phyloP scores from a whole-genome alignment of 345 rosid species.

The thale cress (Arabidopsis thaliana) region DNA sequence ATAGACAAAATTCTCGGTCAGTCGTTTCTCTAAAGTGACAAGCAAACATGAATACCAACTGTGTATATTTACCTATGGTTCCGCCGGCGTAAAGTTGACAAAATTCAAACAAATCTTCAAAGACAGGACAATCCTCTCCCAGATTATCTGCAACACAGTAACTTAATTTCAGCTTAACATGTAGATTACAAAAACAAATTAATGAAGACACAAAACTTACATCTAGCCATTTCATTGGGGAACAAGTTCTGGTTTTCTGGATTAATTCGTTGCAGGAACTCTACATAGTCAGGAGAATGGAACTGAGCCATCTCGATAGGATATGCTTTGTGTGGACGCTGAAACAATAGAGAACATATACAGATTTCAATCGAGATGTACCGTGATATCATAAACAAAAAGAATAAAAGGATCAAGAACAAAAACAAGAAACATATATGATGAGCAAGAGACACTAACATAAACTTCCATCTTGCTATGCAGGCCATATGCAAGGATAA shows the following conservation, averaged over 20 bases:
- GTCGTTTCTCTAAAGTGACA: slow-evolving; percentile 8
- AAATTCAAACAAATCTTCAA: slow-evolving; percentile 91
- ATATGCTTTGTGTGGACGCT: slow-evolving; percentile 99
- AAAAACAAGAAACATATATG: neutral
- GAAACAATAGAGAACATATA: slow-evolving; percentile 37
- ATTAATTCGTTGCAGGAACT: slow-evolving; percentile 81
- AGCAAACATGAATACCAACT: slow-evolving; percentile 12
- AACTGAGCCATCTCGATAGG: slow-evolving; percentile 97
- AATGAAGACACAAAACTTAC: slow-evolving; percentile 47
- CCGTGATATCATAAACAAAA: neutral
- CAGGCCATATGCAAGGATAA: slow-evolving; percentile 90
- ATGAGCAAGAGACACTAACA: slow-evolving; percentile 53
- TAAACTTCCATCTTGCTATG: slow-evolving; percentile 96
- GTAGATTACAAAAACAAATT: neutral
- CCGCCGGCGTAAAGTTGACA: slow-evolving; percentile 99
- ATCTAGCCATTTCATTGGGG: slow-evolving; percentile 65
- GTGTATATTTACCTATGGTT: slow-evolving; percentile 71
- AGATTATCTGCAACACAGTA: slow-evolving; percentile 68
- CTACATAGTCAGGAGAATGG: slow-evolving; percentile 93
- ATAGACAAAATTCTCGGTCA: slow-evolving; percentile 20
- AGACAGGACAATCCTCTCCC: slow-evolving; percentile 98
- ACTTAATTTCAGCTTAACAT: neutral
- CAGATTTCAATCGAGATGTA: neutral
- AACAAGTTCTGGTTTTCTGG: slow-evolving; percentile 76
- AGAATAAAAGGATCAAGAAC: neutral